Evolutionary conservation across 352 stramenopile genomes (phyloP).

Genomic region (Phytophthora capsici): DNA sequence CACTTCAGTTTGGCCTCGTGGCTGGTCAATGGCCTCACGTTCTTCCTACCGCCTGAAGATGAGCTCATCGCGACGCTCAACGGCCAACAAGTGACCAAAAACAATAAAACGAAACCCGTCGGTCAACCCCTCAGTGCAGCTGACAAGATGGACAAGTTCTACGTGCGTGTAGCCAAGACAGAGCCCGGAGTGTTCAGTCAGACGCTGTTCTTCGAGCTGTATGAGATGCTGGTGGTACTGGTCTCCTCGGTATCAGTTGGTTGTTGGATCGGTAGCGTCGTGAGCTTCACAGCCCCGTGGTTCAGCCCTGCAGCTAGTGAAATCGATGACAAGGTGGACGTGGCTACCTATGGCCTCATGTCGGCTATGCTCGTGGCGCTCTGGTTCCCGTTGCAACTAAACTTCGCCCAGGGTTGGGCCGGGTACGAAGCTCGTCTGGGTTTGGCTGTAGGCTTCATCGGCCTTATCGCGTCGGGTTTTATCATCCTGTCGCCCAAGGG

Average conservation of each 20-base stretch:
- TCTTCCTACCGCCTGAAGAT: slow-evolving; percentile 80
- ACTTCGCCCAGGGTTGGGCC: slow-evolving; percentile 63
- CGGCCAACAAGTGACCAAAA: slow-evolving; percentile 33
- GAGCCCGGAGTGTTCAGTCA: slow-evolving; percentile 70
- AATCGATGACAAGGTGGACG: slow-evolving; percentile 40
- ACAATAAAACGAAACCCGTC: slow-evolving; percentile 20
- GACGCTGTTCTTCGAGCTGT: slow-evolving; percentile 84
- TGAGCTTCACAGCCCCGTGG: slow-evolving; percentile 45
- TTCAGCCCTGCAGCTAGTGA: slow-evolving; percentile 5
- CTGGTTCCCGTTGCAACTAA: slow-evolving; percentile 80
- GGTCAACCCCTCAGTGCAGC: slow-evolving; percentile 52
- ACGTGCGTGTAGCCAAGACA: slow-evolving; percentile 73
- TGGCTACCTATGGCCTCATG: slow-evolving; percentile 71
- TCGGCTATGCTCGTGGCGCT: slow-evolving; percentile 69
- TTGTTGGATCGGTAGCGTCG: slow-evolving; percentile 49
- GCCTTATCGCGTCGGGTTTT: slow-evolving; percentile 66
- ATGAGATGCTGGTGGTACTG: slow-evolving; percentile 83
- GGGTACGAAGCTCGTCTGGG: slow-evolving; percentile 71
- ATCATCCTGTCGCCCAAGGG: slow-evolving; percentile 63
- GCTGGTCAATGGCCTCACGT: slow-evolving; percentile 69
- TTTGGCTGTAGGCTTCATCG: slow-evolving; percentile 57
- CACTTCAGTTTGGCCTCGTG: slow-evolving; percentile 63
- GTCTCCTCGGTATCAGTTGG: slow-evolving; percentile 59
- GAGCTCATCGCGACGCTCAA: slow-evolving; percentile 78
- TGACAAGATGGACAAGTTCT: slow-evolving; percentile 78